Base-by-base conservation (phyloP, 768 basidiomycete genomes). In the Lepiota venenata region DNA sequence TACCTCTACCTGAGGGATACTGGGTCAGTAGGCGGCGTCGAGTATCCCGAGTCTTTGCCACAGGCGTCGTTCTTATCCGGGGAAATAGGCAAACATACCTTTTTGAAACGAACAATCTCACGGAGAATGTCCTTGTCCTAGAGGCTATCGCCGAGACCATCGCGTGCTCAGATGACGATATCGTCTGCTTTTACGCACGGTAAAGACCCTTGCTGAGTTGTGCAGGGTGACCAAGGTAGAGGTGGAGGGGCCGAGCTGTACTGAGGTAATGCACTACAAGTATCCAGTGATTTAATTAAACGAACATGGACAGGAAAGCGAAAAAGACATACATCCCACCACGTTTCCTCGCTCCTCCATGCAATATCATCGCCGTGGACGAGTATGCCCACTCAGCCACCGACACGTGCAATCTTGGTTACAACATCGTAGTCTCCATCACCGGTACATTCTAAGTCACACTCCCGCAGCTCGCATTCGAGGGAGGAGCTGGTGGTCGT, bases 291-390 rank as follows among this genome's bases (percentile, higher is more conserved):
- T 40, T 18, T n/a, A 15, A 11, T 29, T 32, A 14, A 47, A 44
- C 38, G 12, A 20, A 20, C 14, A 50, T 16, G 29, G n/a, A n/a
- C n/a, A n/a, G 32, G 42, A 8, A 3, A 35, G 7, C 12, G n/a
- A 47, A 49, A 36, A 37, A 49, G 35, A 75, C 83, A 66, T 63
- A 84, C 83, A 14, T 77, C 80, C 81, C 92, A 93, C 83, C 93
- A 94, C 91, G 96, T 95, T 69, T 97, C 95, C 40, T 90, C 82
- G 46, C 85, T 89, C 29, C 93, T 78, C 85, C 93, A 97, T 1
- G 84, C 81, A 41, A 97, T 84, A 50, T 82, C 75, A 42, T 88
- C 82, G 5, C 80, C 85, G 2, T 94, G 82, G 16, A 98, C 83
- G 18, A 97, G 77, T 78, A 91, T 87, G 18, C 86, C 85, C 81